phyloP scores from a whole-genome alignment of 208 protist species.

The Leishmania lainsoni region DNA sequence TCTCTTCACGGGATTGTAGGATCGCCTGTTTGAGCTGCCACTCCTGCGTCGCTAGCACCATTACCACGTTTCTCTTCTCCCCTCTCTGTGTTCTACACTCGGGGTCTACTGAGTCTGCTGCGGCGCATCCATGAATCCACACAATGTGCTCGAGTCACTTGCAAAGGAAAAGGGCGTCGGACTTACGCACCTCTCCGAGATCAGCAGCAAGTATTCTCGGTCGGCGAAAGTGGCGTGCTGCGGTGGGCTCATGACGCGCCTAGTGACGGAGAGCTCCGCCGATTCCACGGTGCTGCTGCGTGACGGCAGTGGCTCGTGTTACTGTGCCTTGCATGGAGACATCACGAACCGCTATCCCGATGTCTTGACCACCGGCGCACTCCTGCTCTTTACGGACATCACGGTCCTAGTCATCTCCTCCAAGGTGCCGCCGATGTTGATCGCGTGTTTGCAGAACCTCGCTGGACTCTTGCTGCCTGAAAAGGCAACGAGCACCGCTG shows the following conservation, averaged over 20 bases:
- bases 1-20: not conserved
- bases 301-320: slow-evolving; percentile 62
- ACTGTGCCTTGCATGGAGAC: slow-evolving; percentile 79
- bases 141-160: slow-evolving; percentile 55
- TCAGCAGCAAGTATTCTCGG: slow-evolving; percentile 26
- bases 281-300: slow-evolving; percentile 81
- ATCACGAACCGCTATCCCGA: slow-evolving; percentile 76
- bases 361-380: slow-evolving; percentile 59
- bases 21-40: not conserved
- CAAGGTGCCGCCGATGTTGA: slow-evolving; percentile 72
- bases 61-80: not conserved
- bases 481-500: slow-evolving; percentile 14
- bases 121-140: slow-evolving; percentile 58
- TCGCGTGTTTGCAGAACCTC: slow-evolving; percentile 80
- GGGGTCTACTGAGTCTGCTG: not conserved
- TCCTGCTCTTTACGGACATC: slow-evolving; percentile 73
- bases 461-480: slow-evolving; percentile 73
- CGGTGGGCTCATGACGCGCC: slow-evolving; percentile 65
- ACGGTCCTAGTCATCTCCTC: slow-evolving; percentile 53
- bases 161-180: slow-evolving; percentile 43
- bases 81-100: not conserved
- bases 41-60: not conserved
- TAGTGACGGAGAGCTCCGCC: slow-evolving; percentile 76
- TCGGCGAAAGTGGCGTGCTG: slow-evolving; percentile 81
- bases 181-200: slow-evolving; percentile 54